Conservation (phyloP, 192 early-diverging fungal genomes). For the Umbelopsis sp. region DNA sequence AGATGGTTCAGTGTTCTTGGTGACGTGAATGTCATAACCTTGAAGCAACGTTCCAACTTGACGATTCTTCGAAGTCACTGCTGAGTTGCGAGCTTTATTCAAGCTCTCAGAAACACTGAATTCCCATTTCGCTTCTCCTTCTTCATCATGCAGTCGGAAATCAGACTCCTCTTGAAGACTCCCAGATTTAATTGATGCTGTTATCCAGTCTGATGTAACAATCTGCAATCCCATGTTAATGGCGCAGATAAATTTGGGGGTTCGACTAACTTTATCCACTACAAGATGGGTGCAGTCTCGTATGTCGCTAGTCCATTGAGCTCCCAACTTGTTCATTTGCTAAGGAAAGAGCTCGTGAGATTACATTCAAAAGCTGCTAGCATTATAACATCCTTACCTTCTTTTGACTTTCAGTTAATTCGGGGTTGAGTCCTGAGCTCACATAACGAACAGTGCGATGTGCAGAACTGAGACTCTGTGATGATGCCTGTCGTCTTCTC, state of each 20-base stretch:
- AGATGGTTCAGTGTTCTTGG: conserved; percentile 8
- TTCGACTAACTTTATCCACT: conserved; percentile 10
- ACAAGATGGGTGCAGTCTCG: conserved; percentile 19
- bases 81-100: not conserved
- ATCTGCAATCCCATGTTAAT: conserved; percentile 25
- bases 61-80: not conserved
- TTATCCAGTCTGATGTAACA: conserved; percentile 17
- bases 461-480: not conserved
- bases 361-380: not conserved
- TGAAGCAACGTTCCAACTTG: not conserved
- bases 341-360: not conserved
- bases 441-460: not conserved
- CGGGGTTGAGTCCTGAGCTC: not conserved
- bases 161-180: not conserved
- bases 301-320: not conserved
- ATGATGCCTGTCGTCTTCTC: not conserved
- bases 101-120: conserved; percentile 21
- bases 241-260: conserved; percentile 28
- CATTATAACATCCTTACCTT: not conserved
- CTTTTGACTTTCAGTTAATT: conserved; percentile 9
- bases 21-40: conserved; percentile 5
- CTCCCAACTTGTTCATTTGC: conserved; percentile 22
- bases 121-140: conserved; percentile 15
- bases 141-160: conserved; percentile 18
- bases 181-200: conserved; percentile 1